Evolutionary conservation across 164 flowering plant genomes (phyloP).

Genomic region (Pachysandra terminalis): DNA sequence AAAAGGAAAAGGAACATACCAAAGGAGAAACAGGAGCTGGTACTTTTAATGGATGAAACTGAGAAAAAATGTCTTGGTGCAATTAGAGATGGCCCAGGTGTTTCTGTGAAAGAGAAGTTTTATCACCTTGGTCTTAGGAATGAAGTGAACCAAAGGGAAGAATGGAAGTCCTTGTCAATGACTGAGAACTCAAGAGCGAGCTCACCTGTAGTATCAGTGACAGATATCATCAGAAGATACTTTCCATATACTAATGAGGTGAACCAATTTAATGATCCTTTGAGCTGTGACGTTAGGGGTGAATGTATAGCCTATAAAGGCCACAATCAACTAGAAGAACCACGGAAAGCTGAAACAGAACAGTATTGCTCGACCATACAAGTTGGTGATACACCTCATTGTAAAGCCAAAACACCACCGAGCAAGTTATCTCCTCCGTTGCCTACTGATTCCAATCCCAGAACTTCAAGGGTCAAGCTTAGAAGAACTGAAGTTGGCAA

Average conservation of each 20-base stretch:
- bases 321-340: not conserved
- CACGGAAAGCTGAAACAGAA: conserved; percentile 10
- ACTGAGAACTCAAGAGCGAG: conserved; percentile 13
- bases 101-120: not conserved
- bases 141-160: conserved; percentile 3
- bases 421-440: not conserved
- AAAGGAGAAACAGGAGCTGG: not conserved
- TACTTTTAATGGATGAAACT: not conserved
- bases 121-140: not conserved
- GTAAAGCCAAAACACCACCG: conserved; percentile 16
- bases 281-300: conserved; percentile 3
- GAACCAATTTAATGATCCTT: conserved; percentile 11
- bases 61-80: not conserved
- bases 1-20: not conserved
- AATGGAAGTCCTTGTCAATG: not conserved
- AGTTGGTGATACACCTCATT: conserved; percentile 6
- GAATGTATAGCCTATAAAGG: not conserved
- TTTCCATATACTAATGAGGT: conserved; percentile 28
- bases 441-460: conserved; percentile 2
- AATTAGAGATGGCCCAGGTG: not conserved
- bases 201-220: conserved; percentile 34
- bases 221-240: conserved; percentile 44
- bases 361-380: conserved; percentile 6
- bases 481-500: conserved; percentile 39
- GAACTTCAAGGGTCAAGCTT: conserved; percentile 13